Percentiles rank a stretch among this genome's conserved stretches.
Evolutionary conservation across 208 protist species (phyloP).

Genomic region (Blastocrithidia nonstop): DNA sequence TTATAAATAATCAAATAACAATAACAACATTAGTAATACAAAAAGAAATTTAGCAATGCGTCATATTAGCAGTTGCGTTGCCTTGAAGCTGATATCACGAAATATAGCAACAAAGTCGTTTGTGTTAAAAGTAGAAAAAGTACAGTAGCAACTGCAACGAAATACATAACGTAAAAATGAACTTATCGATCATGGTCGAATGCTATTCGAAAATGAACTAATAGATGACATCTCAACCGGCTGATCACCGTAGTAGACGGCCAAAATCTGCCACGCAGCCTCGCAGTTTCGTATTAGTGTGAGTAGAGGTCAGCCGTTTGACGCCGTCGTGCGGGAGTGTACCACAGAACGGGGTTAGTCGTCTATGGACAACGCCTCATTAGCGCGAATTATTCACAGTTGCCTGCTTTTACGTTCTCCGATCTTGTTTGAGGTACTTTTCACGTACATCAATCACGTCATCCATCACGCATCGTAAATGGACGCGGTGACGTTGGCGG

Average conservation of each 20-base stretch:
- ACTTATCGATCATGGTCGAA: slow-evolving; percentile 52
- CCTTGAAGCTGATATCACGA: slow-evolving; percentile 6
- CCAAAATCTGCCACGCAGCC: slow-evolving; percentile 49
- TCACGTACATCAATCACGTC: slow-evolving; percentile 58
- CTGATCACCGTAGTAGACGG: slow-evolving; percentile 36
- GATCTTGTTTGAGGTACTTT: slow-evolving; percentile 61
- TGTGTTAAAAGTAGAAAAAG: slow-evolving; percentile 35
- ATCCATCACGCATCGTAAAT: slow-evolving; percentile 17
- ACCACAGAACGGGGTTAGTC: too few relatives aligned
- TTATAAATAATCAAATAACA: too few relatives aligned
- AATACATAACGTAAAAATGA: slow-evolving; percentile 33
- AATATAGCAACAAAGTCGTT: slow-evolving; percentile 45
- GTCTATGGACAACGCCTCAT: slow-evolving; percentile 41
- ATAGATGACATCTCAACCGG: slow-evolving; percentile 43
- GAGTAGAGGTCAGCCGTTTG: slow-evolving; percentile 38
- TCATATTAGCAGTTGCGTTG: too few relatives aligned
- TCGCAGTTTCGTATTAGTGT: slow-evolving; percentile 59
- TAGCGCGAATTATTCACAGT: slow-evolving; percentile 70
- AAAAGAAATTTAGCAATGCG: too few relatives aligned
- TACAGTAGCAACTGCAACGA: slow-evolving; percentile 57
- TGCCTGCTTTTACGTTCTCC: slow-evolving; percentile 57
- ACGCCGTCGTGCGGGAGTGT: slow-evolving; percentile 22
- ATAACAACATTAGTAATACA: too few relatives aligned
- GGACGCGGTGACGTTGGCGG: slow-evolving; percentile 55
- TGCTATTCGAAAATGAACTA: slow-evolving; percentile 65